A percentile compares a stretch with the other conserved stretches of the same genome.
These are phyloP conservation scores for Zygoascus ofunaensis DNA, from an alignment of 805 yeast genomes.

Conservation along the genomic window DNA sequence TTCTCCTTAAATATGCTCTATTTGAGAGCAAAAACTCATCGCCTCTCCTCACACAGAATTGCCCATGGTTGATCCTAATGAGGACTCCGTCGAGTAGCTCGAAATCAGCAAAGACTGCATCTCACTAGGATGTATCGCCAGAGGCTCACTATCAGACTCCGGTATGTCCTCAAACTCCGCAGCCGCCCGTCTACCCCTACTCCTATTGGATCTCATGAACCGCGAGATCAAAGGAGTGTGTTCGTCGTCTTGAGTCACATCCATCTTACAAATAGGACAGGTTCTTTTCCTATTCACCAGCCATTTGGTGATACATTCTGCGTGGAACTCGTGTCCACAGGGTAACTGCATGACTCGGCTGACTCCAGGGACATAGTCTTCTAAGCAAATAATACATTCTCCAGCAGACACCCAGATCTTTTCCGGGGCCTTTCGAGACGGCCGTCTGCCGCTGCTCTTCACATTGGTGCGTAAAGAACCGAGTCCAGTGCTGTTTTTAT, in stretches of 20 bases:
- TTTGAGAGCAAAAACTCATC: too few relatives aligned
- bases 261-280: conserved; percentile 53
- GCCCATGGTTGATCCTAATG: too few relatives aligned
- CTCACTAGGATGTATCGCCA: too few relatives aligned
- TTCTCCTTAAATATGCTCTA: too few relatives aligned
- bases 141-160: too few relatives aligned
- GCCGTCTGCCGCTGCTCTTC: not conserved
- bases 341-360: conserved; percentile 44
- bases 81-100: too few relatives aligned
- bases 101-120: too few relatives aligned
- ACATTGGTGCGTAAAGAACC: too few relatives aligned
- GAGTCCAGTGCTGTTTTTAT: too few relatives aligned
- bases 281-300: conserved; percentile 42
- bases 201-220: too few relatives aligned
- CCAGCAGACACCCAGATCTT: conserved; percentile 36
- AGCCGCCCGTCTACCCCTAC: too few relatives aligned
- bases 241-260: conserved; percentile 21
- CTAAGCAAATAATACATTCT: conserved; percentile 55
- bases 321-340: conserved; percentile 55
- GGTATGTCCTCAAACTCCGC: not conserved
- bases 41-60: too few relatives aligned
- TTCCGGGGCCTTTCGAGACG: conserved; percentile 17
- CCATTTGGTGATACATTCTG: conserved; percentile 52
- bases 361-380: conserved; percentile 39
- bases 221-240: conserved; percentile 2